Evolutionary conservation across 2,329 filamentous ascomycete species (phyloP).

Genomic region (Hypomyces perniciosus): DNA sequence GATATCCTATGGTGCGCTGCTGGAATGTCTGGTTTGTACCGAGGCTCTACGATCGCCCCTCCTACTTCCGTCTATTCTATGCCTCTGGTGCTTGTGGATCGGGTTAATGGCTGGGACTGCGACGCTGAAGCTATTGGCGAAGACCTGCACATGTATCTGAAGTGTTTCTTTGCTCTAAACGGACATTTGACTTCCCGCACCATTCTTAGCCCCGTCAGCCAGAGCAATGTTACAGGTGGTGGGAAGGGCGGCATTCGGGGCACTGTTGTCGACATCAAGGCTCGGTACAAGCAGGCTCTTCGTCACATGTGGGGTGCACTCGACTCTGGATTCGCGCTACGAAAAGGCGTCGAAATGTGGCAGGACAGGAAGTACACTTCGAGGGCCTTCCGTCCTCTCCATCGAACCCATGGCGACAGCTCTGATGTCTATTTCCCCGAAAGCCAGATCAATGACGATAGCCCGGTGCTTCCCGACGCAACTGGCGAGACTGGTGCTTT

Average conservation of each 20-base stretch:
- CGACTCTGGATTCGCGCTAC: slow-evolving; percentile 60
- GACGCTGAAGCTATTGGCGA: slow-evolving; percentile 67
- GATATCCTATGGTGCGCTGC: slow-evolving; percentile 68
- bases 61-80: slow-evolving; percentile 71
- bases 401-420: slow-evolving; percentile 40
- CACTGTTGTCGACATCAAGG: slow-evolving; percentile 51
- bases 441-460: slow-evolving; percentile 32
- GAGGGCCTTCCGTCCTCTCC: slow-evolving; percentile 50
- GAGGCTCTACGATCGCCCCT: slow-evolving; percentile 57
- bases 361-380: slow-evolving; percentile 51
- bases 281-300: slow-evolving; percentile 65
- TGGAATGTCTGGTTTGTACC: slow-evolving; percentile 63
- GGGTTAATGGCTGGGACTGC: slow-evolving; percentile 67
- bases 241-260: slow-evolving; percentile 48
- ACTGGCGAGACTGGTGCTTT: slow-evolving; percentile 48
- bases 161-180: slow-evolving; percentile 69
- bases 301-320: slow-evolving; percentile 73
- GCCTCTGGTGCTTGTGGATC: slow-evolving; percentile 59
- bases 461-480: slow-evolving; percentile 37
- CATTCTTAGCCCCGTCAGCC: slow-evolving; percentile 63
- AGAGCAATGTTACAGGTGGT: slow-evolving; percentile 63
- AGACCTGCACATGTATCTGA: slow-evolving; percentile 72
- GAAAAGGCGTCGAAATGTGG: slow-evolving; percentile 53
- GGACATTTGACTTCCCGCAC: slow-evolving; percentile 60
- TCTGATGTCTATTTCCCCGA: slow-evolving; percentile 45